Evolutionary conservation across 2,329 filamentous ascomycete species (phyloP).

Genomic region (Monosporascus ibericus): DNA sequence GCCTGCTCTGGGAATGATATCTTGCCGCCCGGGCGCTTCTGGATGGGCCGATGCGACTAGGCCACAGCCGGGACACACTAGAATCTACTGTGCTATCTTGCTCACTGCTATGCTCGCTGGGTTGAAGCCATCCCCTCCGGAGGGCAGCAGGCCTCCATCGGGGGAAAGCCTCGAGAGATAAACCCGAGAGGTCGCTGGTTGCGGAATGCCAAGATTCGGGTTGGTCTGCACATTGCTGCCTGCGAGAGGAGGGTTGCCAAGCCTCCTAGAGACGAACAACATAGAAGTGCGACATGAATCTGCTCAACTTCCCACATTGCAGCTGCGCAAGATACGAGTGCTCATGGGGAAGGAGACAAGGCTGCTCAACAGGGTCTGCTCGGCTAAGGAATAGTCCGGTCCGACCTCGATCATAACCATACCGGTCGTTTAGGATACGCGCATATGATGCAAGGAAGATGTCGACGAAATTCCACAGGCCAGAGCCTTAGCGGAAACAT

Average conservation of each 20-base stretch:
- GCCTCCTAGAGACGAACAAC: conserved; percentile 36
- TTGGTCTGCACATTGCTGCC: conserved; percentile 20
- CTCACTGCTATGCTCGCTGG: conserved; percentile 49
- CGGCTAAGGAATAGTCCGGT: conserved; percentile 14
- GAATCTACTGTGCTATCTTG: conserved; percentile 24
- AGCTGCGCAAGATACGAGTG: conserved; percentile 18
- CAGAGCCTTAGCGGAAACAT: conserved; percentile 86
- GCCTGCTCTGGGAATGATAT: background rate
- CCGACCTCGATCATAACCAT: conserved; percentile 15
- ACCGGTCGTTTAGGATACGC: conserved; percentile 23
- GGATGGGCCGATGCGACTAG: background rate
- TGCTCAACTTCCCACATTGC: conserved; percentile 51
- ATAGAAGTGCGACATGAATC: conserved; percentile 45
- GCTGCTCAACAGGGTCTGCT: conserved; percentile 17
- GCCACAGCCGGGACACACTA: background rate
- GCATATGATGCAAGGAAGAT: conserved; percentile 35
- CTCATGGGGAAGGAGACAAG: conserved; percentile 35
- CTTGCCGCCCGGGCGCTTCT: background rate
- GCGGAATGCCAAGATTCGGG: conserved; percentile 19
- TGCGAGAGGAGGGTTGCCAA: conserved; percentile 44
- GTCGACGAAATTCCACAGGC: conserved; percentile 69
- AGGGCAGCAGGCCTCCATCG: conserved; percentile 15
- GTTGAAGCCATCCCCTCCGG: conserved; percentile 19
- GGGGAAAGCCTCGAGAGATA: conserved; percentile 3
- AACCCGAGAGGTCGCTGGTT: conserved; percentile 12